Evolutionary conservation across 2,329 filamentous ascomycete genomes (phyloP), one percentile per base, ranked within the genome.

Genomic region (Fusarium burgessii): DNA sequence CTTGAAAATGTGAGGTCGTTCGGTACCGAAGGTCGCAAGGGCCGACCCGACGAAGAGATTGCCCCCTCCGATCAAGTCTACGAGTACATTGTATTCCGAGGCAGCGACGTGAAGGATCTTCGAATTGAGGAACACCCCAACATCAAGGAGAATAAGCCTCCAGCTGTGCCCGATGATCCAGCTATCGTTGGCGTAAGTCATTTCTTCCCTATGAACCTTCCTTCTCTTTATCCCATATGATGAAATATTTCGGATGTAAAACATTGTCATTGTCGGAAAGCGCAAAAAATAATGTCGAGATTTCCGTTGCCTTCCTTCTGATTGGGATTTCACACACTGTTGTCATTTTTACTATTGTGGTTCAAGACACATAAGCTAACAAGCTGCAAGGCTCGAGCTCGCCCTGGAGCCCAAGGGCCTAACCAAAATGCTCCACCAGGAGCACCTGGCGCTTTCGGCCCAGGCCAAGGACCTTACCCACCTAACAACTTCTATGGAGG

Each of bases 241-340:
- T 94, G 93, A 97, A 96, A 84, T 84, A 97, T 93, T 92, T 88
- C 94, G 95, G 95, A 97, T 97, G 93, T 96, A 93, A 97, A 67
- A 97, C 83, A 84, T 88, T 89, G 80, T 87, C 86, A 89, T 66
- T 89, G 88, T 90, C 91, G 92, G 92, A 92, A 92, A 92, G 94
- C 94, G 94, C 94, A 97, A 91, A 90, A 85, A 94, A 92, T 88
- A 88, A 86, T 97, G 95, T 97, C 91, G 95, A 97, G 90, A 91
- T 92, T 91, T 97, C 95, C 94, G 95, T 97, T 98, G 95, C 94
- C 95, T 98, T 98, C 95, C 95, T 98, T 97, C 94, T 98, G 94
- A 97, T 90, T 70, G 47, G 70, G 71, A 75, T 64, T 62, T 13
- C 36, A 68, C 66, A 57, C 50, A 18, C 49, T 58, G 15, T 42